These are phyloP conservation scores for Globisporangium radiosum DNA, from an alignment of 352 stramenopile species.

Conservation along the genomic window DNA sequence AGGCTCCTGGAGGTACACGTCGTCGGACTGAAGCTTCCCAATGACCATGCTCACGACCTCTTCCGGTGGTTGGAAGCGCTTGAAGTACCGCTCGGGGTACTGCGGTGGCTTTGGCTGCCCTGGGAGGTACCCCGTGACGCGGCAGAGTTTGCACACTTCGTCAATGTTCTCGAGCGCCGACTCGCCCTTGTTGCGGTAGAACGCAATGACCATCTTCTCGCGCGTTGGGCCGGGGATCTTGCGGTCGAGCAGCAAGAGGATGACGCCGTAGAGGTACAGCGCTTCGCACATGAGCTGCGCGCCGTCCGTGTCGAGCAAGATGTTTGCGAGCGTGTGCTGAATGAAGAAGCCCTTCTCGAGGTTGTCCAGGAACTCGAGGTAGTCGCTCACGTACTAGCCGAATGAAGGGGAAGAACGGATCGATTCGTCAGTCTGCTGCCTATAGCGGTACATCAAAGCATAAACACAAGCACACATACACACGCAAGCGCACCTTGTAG, in stretches of 20 bases:
- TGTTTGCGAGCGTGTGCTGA: conserved; percentile 92
- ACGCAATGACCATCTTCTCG: conserved; percentile 91
- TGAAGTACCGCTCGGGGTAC: conserved; percentile 88
- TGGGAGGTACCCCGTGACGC: conserved; percentile 86
- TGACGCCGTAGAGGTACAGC: conserved; percentile 93
- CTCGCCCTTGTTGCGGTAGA: conserved; percentile 85
- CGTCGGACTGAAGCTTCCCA: conserved; percentile 90
- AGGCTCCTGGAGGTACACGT: conserved; percentile 90
- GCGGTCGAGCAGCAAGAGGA: conserved; percentile 91
- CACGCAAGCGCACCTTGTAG: conserved; percentile 41
- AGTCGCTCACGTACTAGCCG: conserved; percentile 87
- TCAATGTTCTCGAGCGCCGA: conserved; percentile 87
- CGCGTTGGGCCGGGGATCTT: conserved; percentile 84
- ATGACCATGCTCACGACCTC: conserved; percentile 92
- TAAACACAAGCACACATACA: neutral
- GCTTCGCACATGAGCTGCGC: conserved; percentile 93
- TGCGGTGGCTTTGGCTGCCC: conserved; percentile 76
- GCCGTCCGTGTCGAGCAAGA: conserved; percentile 91
- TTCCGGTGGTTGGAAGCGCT: conserved; percentile 78
- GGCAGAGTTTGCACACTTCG: conserved; percentile 88
- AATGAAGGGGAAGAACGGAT: neutral
- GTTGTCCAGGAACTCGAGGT: conserved; percentile 90
- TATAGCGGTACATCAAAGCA: neutral
- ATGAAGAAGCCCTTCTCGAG: conserved; percentile 94
- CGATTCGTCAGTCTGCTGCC: neutral